Evolutionary conservation across 1,284 basidiomycete species (phyloP).

Genomic region (Austroboletus niveus): DNA sequence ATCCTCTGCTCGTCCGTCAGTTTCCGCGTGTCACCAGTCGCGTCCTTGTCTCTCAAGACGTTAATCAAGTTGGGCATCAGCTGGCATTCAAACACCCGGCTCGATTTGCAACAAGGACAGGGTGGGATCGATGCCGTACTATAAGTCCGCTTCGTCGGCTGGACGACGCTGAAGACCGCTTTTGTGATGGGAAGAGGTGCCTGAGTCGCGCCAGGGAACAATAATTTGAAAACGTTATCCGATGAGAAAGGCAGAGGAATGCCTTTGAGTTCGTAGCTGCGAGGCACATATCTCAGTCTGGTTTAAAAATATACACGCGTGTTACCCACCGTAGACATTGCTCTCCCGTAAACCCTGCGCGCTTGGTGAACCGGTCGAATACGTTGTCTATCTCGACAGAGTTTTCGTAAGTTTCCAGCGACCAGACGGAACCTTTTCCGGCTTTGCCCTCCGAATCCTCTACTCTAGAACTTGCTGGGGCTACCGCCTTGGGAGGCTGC

Average conservation of each 20-base stretch:
- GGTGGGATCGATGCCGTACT: slow-evolving; percentile 44
- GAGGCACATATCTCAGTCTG: not conserved
- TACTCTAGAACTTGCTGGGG: slow-evolving; percentile 38
- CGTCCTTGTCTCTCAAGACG: slow-evolving; percentile 45
- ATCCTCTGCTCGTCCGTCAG: slow-evolving; percentile 59
- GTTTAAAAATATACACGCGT: not conserved
- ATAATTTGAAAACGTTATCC: slow-evolving; percentile 60
- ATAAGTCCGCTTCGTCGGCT: slow-evolving; percentile 49
- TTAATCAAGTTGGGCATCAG: slow-evolving; percentile 87
- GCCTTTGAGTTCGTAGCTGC: slow-evolving; percentile 75
- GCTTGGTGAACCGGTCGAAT: slow-evolving; percentile 76
- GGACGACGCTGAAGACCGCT: slow-evolving; percentile 54
- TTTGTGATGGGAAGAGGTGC: slow-evolving; percentile 53
- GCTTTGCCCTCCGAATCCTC: slow-evolving; percentile 41
- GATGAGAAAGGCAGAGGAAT: slow-evolving; percentile 72
- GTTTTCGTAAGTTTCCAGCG: slow-evolving; percentile 73
- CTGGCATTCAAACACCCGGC: slow-evolving; percentile 79
- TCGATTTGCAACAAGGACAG: slow-evolving; percentile 60
- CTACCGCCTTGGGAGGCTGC: slow-evolving; percentile 49
- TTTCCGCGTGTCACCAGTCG: slow-evolving; percentile 30
- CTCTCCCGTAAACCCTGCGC: slow-evolving; percentile 62
- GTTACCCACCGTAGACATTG: slow-evolving; percentile 72
- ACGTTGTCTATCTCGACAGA: slow-evolving; percentile 72
- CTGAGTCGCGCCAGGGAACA: slow-evolving; percentile 60
- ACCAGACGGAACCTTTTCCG: slow-evolving; percentile 53